Evolutionary conservation across 2,329 filamentous ascomycete genomes (phyloP), one percentile per base, ranked within the genome.

Genomic region (Colletotrichum tanaceti): DNA sequence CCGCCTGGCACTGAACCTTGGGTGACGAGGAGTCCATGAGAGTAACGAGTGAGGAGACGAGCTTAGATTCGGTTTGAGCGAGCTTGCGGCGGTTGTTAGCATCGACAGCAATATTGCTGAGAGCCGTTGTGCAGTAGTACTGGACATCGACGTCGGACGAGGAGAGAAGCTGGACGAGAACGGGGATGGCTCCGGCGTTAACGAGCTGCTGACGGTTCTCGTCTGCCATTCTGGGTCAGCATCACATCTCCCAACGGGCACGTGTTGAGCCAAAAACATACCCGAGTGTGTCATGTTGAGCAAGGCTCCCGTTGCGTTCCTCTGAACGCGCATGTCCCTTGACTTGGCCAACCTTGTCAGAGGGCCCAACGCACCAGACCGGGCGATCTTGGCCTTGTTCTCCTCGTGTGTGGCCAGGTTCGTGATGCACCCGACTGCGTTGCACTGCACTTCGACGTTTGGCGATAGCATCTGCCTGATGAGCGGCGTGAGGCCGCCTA

Each of bases 281-380:
- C 94, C 94, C 72, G 94, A 98, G 83, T 99, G 96, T 75, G 96
- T 99, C 96, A 99, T 99, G 81, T 99, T 99, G 73, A 99, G 87
- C 66, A 99, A 84, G 53, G 96, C 96, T 62, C 96, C 96, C 0
- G 96, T 99, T 66, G 96, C 96, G 80, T 99, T 99, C 72, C 96
- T 89, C 82, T 99, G 96, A 55, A 99, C 96, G 65, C 96, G 90
- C 96, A 98, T 98, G 76, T 99, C 96, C 80, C 97, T 95, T 24
- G 96, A 98, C 81, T 97, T 98, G 71, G 96, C 96, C 66, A 99
- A 84, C 71, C 93, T 89, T 53, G 96, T 99, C 73, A 99, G 84
- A 10, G 96, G 96, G 9, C 92, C 93, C 65, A 99, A 86, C 63
- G 96, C 96, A 67, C 96, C 96, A 4, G 96, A 99, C 70, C 93